Conservation (phyloP, 2,329 filamentous ascomycete genomes). For the Zymoseptoria ardabiliae region DNA sequence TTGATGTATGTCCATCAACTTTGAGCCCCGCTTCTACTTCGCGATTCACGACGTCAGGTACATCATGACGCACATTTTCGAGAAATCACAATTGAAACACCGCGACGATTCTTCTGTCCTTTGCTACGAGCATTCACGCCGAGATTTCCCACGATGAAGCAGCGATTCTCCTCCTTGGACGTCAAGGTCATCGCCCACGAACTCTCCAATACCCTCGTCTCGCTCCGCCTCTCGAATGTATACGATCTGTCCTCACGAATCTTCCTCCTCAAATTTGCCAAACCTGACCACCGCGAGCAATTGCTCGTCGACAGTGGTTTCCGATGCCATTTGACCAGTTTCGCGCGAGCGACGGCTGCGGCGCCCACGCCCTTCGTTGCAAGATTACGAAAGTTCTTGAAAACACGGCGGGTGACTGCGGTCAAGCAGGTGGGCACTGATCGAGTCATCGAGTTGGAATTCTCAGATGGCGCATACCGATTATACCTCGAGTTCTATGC, state of each 20-base stretch:
- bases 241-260: conserved; percentile 96
- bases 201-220: conserved; percentile 67
- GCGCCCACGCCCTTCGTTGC: conserved; percentile 80
- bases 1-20: not conserved
- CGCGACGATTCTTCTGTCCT: not conserved
- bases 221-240: conserved; percentile 80
- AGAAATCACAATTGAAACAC: not conserved
- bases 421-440: conserved; percentile 87
- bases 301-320: conserved; percentile 92
- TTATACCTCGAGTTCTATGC: conserved; percentile 95
- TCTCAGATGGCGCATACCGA: conserved; percentile 83
- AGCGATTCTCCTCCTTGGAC: conserved; percentile 71
- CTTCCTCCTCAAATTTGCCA: conserved; percentile 89
- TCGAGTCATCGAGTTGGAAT: conserved; percentile 82
- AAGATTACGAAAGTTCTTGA: conserved; percentile 77
- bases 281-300: conserved; percentile 81
- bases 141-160: conserved; percentile 54
- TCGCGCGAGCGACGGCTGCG: conserved; percentile 76
- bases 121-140: not conserved
- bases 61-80: not conserved
- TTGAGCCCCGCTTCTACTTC: not conserved
- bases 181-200: conserved; percentile 88
- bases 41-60: not conserved
- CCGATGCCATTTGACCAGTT: conserved; percentile 87
- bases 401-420: conserved; percentile 73